Percentiles rank a stretch among this genome's conserved stretches.
Evolutionary conservation across 768 basidiomycete genomes (phyloP).

Genomic region (Amyloporia xantha): DNA sequence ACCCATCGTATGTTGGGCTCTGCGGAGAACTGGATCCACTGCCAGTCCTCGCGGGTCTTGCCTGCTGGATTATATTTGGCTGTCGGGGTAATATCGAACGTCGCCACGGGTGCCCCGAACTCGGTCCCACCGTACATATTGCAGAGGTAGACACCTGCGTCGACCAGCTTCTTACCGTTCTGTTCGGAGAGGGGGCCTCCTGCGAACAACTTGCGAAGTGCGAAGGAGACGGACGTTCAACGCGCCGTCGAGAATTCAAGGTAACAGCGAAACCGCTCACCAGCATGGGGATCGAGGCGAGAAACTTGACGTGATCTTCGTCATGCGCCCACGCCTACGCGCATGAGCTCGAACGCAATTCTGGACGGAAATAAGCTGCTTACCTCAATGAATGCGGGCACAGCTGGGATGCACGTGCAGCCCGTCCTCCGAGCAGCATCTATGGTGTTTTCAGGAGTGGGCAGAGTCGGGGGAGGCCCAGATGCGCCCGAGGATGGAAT

Average conservation of each 20-base stretch:
- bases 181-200: slow-evolving; percentile 13
- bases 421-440: slow-evolving; percentile 3
- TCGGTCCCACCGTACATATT: slow-evolving; percentile 14
- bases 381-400: slow-evolving; percentile 16
- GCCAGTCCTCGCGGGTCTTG: slow-evolving; percentile 8
- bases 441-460: slow-evolving; percentile 10
- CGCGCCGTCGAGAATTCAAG: too few relatives aligned
- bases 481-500: neutral
- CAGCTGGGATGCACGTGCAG: slow-evolving; percentile 4
- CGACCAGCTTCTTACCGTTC: slow-evolving; percentile 13
- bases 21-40: slow-evolving; percentile 5
- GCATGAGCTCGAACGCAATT: neutral
- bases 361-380: neutral
- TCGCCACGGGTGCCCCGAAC: slow-evolving; percentile 1
- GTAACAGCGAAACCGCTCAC: too few relatives aligned
- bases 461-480: slow-evolving; percentile 8
- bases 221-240: too few relatives aligned
- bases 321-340: slow-evolving; percentile 15
- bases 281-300: slow-evolving; percentile 8
- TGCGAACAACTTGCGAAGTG: slow-evolving; percentile 8
- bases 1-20: slow-evolving; percentile 1
- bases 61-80: neutral
- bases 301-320: slow-evolving; percentile 9
- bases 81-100: neutral
- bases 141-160: slow-evolving; percentile 9